phyloP scores from a whole-genome alignment of 768 basidiomycete species.

The Hygrocybe punicea region DNA sequence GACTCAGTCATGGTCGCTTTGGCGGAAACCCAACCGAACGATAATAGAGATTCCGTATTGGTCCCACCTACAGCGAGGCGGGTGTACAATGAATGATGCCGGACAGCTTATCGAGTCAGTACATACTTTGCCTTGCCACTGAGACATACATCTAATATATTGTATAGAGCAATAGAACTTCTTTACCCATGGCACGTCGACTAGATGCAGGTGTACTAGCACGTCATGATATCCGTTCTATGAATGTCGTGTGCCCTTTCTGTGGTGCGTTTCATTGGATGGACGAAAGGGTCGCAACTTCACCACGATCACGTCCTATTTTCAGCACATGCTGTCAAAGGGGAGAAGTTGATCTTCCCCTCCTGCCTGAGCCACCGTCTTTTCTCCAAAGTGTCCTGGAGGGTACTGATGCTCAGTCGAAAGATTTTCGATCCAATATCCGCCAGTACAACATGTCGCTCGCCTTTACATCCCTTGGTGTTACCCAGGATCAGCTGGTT shows the following conservation, averaged over 20 bases:
- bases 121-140: no score
- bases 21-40: no score
- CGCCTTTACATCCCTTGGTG: constrained; percentile 40
- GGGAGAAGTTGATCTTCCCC: constrained; percentile 24
- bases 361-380: constrained; percentile 20
- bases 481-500: constrained; percentile 28
- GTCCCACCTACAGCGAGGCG: no score
- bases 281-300: constrained; percentile 5
- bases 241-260: constrained; percentile 10
- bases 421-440: no score
- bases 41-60: no score
- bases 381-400: constrained; percentile 8
- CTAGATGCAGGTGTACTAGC: no score
- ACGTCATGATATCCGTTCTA: background rate
- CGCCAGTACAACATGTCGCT: constrained; percentile 31
- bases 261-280: constrained; percentile 19
- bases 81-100: no score
- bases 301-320: background rate
- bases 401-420: constrained; percentile 2
- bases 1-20: no score
- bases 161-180: no score
- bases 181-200: no score
- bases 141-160: no score
- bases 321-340: constrained; percentile 24
- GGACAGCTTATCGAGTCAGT: no score